Percentiles rank a stretch among this genome's conserved stretches.
These are phyloP conservation scores for Saraca asoca DNA, from an alignment of 331 rosid genomes.

Conservation along the genomic window DNA sequence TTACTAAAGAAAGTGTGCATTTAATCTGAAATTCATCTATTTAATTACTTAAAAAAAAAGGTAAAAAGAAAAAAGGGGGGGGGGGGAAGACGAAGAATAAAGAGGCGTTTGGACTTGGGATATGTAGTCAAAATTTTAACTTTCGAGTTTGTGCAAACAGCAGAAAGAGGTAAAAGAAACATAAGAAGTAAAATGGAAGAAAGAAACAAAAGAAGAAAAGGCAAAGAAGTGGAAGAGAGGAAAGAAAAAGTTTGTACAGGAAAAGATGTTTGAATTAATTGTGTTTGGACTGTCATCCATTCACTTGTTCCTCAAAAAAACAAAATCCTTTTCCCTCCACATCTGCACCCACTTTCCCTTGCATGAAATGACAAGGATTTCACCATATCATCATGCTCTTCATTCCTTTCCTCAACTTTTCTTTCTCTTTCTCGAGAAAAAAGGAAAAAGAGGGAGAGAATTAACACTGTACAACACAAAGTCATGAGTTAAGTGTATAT, in stretches of 20 bases:
- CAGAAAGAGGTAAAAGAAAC: conserved; percentile 29
- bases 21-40: neutral
- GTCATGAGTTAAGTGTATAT: conserved; percentile 54
- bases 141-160: conserved; percentile 53
- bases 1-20: neutral
- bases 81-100: neutral
- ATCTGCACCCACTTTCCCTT: conserved; percentile 70
- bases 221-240: conserved; percentile 12
- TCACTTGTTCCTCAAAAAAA: conserved; percentile 26
- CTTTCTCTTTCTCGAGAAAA: conserved; percentile 48
- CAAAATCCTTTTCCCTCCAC: conserved; percentile 34
- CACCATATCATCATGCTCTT: conserved; percentile 58
- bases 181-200: conserved; percentile 17
- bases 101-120: conserved; percentile 26
- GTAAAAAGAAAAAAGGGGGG: too few species aligned
- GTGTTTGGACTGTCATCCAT: conserved; percentile 85
- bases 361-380: conserved; percentile 67
- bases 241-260: conserved; percentile 45
- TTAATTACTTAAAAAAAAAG: neutral
- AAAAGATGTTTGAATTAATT: conserved; percentile 42
- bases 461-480: conserved; percentile 45
- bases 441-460: conserved; percentile 35
- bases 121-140: conserved; percentile 39
- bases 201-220: conserved; percentile 8
- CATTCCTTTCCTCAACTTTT: conserved; percentile 42